phyloP scores from a whole-genome alignment of 225 moss, liverwort and hornwort species.

The Climacium dendroides region DNA sequence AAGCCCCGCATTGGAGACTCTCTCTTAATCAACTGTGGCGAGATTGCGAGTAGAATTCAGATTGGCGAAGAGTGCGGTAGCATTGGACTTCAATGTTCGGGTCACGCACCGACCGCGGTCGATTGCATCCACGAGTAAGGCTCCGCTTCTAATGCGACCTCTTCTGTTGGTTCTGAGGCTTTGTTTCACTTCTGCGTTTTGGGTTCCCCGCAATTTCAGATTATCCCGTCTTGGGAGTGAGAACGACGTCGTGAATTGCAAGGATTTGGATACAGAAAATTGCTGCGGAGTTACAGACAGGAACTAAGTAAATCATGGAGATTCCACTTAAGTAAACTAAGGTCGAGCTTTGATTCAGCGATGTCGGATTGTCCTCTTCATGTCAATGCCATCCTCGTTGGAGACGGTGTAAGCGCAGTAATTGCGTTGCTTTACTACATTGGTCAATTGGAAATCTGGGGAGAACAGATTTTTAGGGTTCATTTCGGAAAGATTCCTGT shows the following conservation, averaged over 20 bases:
- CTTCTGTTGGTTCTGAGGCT: not conserved
- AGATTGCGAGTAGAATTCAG: not conserved
- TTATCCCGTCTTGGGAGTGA: not conserved
- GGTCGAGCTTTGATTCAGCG: not conserved
- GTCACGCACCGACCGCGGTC: not conserved
- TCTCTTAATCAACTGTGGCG: too few species aligned
- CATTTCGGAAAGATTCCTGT: not conserved
- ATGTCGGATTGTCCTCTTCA: not conserved
- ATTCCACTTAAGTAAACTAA: not conserved
- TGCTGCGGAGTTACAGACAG: not conserved
- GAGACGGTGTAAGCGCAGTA: not conserved
- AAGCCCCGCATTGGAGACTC: not conserved
- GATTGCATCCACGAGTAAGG: constrained; percentile 11
- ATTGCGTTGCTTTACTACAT: not conserved
- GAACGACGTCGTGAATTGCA: not conserved
- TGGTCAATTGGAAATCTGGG: not conserved
- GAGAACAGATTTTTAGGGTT: not conserved
- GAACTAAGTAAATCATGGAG: not conserved
- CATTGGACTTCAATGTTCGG: constrained; percentile 9
- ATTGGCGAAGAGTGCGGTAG: not conserved
- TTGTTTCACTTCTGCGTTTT: not conserved
- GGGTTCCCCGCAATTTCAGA: not conserved
- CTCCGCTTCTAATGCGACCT: not conserved
- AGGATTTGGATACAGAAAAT: not conserved
- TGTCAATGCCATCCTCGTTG: not conserved